Percentiles rank a stretch among this genome's conserved stretches.
Evolutionary conservation across 306 rosid genomes (phyloP).

Genomic region (Psophocarpus tetragonolobus): DNA sequence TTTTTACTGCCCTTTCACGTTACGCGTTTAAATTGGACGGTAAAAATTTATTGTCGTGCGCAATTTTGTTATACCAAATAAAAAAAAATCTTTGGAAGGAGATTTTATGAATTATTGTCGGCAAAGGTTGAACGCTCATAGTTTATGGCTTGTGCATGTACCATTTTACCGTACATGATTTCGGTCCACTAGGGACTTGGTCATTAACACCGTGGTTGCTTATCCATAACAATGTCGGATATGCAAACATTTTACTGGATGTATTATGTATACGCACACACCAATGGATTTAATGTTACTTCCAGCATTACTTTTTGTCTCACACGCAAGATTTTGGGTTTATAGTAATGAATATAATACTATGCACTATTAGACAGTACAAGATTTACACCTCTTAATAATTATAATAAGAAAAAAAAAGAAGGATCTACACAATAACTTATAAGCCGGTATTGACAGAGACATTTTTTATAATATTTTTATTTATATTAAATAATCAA

Average conservation of each 20-base stretch:
- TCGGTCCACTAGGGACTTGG: constrained; percentile 37
- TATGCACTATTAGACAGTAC: too few species aligned
- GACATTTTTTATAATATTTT: background rate
- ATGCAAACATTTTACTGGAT: background rate
- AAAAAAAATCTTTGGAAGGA: background rate
- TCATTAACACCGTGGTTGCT: constrained; percentile 4
- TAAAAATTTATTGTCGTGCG: background rate
- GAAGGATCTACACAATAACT: background rate
- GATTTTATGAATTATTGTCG: background rate
- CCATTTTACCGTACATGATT: constrained; percentile 30
- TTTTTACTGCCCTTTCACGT: constrained; percentile 10
- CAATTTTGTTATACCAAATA: background rate
- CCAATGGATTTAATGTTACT: constrained; percentile 28
- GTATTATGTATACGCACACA: background rate
- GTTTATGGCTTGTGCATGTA: background rate
- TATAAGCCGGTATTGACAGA: background rate
- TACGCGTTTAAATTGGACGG: constrained; percentile 16
- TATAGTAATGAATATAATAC: background rate
- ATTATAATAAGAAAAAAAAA: too few species aligned
- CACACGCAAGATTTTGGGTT: constrained; percentile 26
- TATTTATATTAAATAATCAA: background rate
- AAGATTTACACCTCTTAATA: background rate
- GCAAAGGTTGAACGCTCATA: background rate
- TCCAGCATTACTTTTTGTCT: background rate
- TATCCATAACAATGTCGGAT: constrained; percentile 18